Percentiles rank a stretch among this genome's conserved stretches.
phyloP scores from a whole-genome alignment of 192 early-diverging fungal species.

The Radiomyces spectabilis region DNA sequence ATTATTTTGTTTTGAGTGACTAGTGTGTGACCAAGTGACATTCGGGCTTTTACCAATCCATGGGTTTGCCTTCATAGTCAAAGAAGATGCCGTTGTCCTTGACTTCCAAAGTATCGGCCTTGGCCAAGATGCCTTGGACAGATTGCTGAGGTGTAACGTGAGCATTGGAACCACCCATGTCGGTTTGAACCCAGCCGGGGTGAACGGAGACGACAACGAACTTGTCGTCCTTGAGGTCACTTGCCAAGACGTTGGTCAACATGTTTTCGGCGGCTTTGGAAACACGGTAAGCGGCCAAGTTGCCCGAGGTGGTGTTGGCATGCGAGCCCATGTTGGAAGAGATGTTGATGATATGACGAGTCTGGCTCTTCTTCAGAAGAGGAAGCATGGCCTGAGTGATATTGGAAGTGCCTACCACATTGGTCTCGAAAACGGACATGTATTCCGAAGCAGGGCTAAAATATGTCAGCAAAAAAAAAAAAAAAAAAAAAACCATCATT shows the following conservation, averaged over 20 bases:
- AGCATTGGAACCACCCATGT: slow-evolving; percentile 12
- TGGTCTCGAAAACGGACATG: slow-evolving; percentile 19
- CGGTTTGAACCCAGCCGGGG: slow-evolving; percentile 18
- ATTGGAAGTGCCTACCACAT: slow-evolving; percentile 8
- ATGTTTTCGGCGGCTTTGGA: slow-evolving; percentile 22
- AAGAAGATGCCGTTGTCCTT: slow-evolving; percentile 7
- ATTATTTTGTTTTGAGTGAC: too few relatives aligned
- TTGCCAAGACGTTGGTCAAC: slow-evolving; percentile 2
- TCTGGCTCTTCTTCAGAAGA: slow-evolving; percentile 2
- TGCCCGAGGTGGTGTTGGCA: neutral
- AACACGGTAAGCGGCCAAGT: slow-evolving; percentile 5
- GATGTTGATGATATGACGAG: slow-evolving; percentile 18
- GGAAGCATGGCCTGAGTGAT: slow-evolving; percentile 5
- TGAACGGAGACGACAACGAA: slow-evolving; percentile 12
- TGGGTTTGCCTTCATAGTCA: slow-evolving; percentile 4
- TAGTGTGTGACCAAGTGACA: too few relatives aligned
- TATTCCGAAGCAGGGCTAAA: slow-evolving; percentile 4
- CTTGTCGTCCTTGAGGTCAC: slow-evolving; percentile 4
- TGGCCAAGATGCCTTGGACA: slow-evolving; percentile 5
- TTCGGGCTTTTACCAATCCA: slow-evolving; percentile 14
- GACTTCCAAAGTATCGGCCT: neutral
- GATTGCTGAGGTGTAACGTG: slow-evolving; percentile 1
- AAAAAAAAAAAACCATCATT: neutral
- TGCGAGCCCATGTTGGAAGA: slow-evolving; percentile 21
- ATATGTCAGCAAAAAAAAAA: neutral